A percentile compares a stretch with the other conserved stretches of the same genome.
These are phyloP conservation scores for Macrophomina phaseolina DNA, from an alignment of 2,329 filamentous ascomycete species.

Conservation along the genomic window DNA sequence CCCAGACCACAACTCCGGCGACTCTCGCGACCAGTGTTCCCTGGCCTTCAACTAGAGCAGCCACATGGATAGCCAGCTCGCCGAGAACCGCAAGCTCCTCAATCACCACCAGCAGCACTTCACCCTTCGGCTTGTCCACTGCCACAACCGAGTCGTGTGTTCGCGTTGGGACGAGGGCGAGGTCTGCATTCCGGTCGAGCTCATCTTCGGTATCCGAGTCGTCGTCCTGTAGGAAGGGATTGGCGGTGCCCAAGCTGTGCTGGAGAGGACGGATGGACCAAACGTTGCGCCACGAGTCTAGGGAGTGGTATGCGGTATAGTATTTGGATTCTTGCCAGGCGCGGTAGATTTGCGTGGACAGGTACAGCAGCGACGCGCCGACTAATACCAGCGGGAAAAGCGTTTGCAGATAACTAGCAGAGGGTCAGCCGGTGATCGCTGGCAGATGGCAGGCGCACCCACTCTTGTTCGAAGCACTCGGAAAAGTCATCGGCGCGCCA, in stretches of 20 bases:
- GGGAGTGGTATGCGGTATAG: slow-evolving; percentile 62
- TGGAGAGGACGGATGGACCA: slow-evolving; percentile 42
- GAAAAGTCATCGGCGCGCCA: slow-evolving; percentile 69
- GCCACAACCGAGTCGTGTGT: slow-evolving; percentile 63
- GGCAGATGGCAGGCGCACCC: slow-evolving; percentile 31
- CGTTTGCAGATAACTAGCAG: slow-evolving; percentile 74
- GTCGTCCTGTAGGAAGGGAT: slow-evolving; percentile 34
- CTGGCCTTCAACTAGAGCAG: slow-evolving; percentile 63
- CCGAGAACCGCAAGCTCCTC: slow-evolving; percentile 78
- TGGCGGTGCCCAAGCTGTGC: slow-evolving; percentile 38
- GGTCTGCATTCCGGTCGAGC: slow-evolving; percentile 60
- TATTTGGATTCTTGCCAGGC: slow-evolving; percentile 61
- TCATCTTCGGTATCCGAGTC: slow-evolving; percentile 63
- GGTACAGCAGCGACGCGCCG: slow-evolving; percentile 70
- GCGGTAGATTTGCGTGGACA: slow-evolving; percentile 64
- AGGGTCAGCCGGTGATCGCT: slow-evolving; percentile 20
- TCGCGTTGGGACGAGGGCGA: slow-evolving; percentile 61
- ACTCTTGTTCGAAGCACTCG: slow-evolving; percentile 70
- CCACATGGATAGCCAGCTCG: slow-evolving; percentile 71
- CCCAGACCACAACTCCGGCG: slow-evolving; percentile 75
- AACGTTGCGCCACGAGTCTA: slow-evolving; percentile 54
- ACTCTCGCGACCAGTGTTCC: slow-evolving; percentile 50
- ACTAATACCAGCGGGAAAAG: slow-evolving; percentile 78
- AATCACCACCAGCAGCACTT: slow-evolving; percentile 70
- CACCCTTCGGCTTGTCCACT: slow-evolving; percentile 75